A percentile compares a stretch with the other conserved stretches of the same genome.
phyloP scores from a whole-genome alignment of 306 rosid genomes.

The Albizia julibrissin region DNA sequence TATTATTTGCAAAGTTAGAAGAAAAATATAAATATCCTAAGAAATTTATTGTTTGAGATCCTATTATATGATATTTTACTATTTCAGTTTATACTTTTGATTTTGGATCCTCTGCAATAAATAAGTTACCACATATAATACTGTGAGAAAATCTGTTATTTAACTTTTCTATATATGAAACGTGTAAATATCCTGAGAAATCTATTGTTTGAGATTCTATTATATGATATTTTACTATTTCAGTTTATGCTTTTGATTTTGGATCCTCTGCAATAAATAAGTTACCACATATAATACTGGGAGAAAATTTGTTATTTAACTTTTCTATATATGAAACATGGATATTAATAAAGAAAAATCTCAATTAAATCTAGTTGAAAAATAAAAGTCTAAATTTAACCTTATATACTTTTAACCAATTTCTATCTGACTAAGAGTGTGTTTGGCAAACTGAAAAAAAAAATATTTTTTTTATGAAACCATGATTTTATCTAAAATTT shows the following conservation, averaged over 20 bases:
- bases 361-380: too few relatives aligned
- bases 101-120: not conserved
- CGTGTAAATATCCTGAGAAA: not conserved
- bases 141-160: not conserved
- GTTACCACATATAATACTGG: not conserved
- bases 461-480: too few relatives aligned
- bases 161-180: too few relatives aligned
- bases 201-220: not conserved
- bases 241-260: too few relatives aligned
- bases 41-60: not conserved
- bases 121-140: not conserved
- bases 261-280: not conserved
- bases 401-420: too few relatives aligned
- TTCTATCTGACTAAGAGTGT: too few relatives aligned
- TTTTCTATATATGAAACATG: too few relatives aligned
- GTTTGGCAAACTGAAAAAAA: too few relatives aligned
- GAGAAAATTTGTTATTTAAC: not conserved
- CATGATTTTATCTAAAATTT: too few relatives aligned
- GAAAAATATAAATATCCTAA: not conserved
- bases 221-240: not conserved
- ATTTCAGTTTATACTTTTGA: not conserved
- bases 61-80: not conserved
- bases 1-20: not conserved
- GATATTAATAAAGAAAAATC: too few relatives aligned
- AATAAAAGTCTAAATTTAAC: too few relatives aligned